A percentile compares a stretch with the other conserved stretches of the same genome.
Conservation (phyloP, 345 rosid species). For the Syzygium grande region DNA sequence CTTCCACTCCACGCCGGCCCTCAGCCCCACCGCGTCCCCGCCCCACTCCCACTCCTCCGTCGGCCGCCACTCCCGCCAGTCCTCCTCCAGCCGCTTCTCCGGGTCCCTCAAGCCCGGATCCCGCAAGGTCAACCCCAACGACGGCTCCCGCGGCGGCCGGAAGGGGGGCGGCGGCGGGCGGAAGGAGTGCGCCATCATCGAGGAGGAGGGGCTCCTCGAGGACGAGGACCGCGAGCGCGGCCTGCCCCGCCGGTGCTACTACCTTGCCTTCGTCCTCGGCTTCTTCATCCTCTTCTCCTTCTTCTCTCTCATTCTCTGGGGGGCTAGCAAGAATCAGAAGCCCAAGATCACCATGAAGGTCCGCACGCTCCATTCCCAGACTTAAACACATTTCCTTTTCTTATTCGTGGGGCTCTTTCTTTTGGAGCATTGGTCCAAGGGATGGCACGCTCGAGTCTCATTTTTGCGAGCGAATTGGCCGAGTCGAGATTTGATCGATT, state of each 20-base stretch:
- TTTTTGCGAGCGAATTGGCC: background rate
- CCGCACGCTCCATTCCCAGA: background rate
- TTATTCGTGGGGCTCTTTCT: background rate
- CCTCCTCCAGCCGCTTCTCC: slow-evolving; percentile 86
- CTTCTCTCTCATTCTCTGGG: slow-evolving; percentile 83
- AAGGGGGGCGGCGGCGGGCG: slow-evolving; percentile 40
- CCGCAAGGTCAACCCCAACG: slow-evolving; percentile 80
- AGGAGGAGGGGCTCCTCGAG: slow-evolving; percentile 92
- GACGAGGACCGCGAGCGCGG: slow-evolving; percentile 62
- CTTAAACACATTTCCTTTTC: background rate
- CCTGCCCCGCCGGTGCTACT: slow-evolving; percentile 77
- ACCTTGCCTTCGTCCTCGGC: slow-evolving; percentile 66
- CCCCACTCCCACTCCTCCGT: slow-evolving; percentile 94
- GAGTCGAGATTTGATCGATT: background rate
- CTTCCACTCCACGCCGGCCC: slow-evolving; percentile 89
- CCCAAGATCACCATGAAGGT: slow-evolving; percentile 88
- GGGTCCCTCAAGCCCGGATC: slow-evolving; percentile 89
- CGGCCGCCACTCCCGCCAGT: slow-evolving; percentile 84
- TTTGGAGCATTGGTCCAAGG: background rate
- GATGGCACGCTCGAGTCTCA: background rate
- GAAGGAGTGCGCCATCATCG: slow-evolving; percentile 75
- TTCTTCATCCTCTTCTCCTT: slow-evolving; percentile 79
- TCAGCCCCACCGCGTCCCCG: slow-evolving; percentile 85
- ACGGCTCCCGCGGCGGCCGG: slow-evolving; percentile 30
- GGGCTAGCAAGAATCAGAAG: slow-evolving; percentile 79